Conservation (phyloP, 768 basidiomycete species). For the Boletellus ananas region DNA sequence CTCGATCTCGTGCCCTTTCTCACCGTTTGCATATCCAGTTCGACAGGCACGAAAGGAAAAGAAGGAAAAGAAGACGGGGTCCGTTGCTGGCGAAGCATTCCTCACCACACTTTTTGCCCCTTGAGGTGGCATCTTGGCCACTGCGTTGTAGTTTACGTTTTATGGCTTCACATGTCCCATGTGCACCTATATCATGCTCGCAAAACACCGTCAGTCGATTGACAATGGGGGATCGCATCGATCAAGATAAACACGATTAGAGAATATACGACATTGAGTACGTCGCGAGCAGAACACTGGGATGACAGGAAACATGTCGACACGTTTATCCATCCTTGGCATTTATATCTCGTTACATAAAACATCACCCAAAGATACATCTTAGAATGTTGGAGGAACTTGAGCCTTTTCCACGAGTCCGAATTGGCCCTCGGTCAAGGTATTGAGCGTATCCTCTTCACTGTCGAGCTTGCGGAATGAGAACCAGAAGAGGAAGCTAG, state of each 20-base stretch:
- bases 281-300: not conserved
- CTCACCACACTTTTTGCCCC: slow-evolving; percentile 80
- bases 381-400: not conserved
- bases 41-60: slow-evolving; percentile 62
- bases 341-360: not conserved
- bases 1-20: not conserved
- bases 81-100: slow-evolving; percentile 78
- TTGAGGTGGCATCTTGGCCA: slow-evolving; percentile 38
- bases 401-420: slow-evolving; percentile 4
- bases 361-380: not conserved
- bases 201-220: slow-evolving; percentile 2
- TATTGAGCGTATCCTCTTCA: slow-evolving; percentile 62
- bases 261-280: not conserved
- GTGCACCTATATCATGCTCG: slow-evolving; percentile 14
- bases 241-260: too few relatives aligned
- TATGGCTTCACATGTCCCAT: slow-evolving; percentile 12
- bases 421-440: slow-evolving; percentile 40
- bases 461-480: slow-evolving; percentile 54
- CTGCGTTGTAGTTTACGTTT: slow-evolving; percentile 5
- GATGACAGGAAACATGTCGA: not conserved
- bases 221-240: too few relatives aligned
- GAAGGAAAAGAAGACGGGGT: slow-evolving; percentile 61
- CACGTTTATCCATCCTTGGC: not conserved
- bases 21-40: slow-evolving; percentile 41
- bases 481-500: slow-evolving; percentile 53